Evolutionary conservation across 2,329 filamentous ascomycete genomes (phyloP), one percentile per base, ranked within the genome.

Genomic region (Chlorencoelia australis): DNA sequence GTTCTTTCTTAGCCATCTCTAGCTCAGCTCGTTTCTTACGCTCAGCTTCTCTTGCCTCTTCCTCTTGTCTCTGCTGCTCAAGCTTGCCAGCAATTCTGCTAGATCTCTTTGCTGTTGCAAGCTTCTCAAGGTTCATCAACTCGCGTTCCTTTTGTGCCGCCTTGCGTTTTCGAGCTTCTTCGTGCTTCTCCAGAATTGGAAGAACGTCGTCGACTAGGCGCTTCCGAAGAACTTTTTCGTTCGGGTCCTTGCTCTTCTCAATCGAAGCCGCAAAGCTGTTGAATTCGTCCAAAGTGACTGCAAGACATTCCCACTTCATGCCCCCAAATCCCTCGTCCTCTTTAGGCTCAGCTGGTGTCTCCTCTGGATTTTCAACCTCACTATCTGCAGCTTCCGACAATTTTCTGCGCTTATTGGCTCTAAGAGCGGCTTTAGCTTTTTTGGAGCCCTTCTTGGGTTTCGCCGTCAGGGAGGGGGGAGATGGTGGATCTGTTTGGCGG

Each of bases 21-120:
- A 86, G 67, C 36, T 89, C 83, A 5, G 63, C 64, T 33, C 70
- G 68, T 42, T 68, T 69, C 61, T 73, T 82, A 37, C 71, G 73
- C 48, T 84, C 76, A 30, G 80, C 82, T 53, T 88, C 81, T 7
- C 69, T 75, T 13, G 69, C 70, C 48, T 82, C 73, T 41, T 85
- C 78, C 30, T 89, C 78, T 42, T 81, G 68, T 48, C 75, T 79
- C 52, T 87, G 82, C 45, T 76, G 80, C 55, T 95, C 87, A 21
- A 77, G 66, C 55, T 86, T 93, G 46, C 73, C 73, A 13, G 89
- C 88, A 47, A 98, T 75, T 44, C 91, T 77, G 52, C 85, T 94
- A 1, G 91, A 98, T 44, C 91, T 71, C 63, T 98, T 98, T 4
- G 91, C 89, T 39, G 81, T 84, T n/a, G 86, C 86, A 62, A 96